phyloP scores from a whole-genome alignment of 306 rosid genomes.

The Parietaria judaica region DNA sequence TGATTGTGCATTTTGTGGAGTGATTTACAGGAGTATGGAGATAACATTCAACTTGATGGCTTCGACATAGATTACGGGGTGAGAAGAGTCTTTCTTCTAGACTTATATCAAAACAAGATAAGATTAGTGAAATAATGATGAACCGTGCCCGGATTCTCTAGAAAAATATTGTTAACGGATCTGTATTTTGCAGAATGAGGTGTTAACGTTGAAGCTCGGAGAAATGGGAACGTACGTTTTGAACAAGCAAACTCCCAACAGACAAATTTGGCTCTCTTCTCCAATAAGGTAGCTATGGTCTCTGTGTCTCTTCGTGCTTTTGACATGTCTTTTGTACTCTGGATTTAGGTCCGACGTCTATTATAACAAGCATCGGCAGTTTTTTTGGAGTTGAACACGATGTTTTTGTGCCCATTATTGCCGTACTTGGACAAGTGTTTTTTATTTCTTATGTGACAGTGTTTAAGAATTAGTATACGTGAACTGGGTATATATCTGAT shows the following conservation, averaged over 20 bases:
- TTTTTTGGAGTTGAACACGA: no score
- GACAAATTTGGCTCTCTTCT: constrained; percentile 86
- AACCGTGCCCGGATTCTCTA: not conserved
- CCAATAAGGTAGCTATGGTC: constrained; percentile 50
- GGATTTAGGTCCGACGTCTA: not conserved
- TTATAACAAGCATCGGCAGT: no score
- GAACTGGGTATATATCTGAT: no score
- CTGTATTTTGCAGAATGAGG: constrained; percentile 59
- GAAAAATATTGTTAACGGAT: constrained; percentile 1
- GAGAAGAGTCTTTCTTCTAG: constrained; percentile 20
- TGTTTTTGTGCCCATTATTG: no score
- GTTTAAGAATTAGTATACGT: no score
- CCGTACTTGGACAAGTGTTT: no score
- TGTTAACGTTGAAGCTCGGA: constrained; percentile 68
- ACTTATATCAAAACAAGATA: no score
- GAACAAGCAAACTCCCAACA: constrained; percentile 86
- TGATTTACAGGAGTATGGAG: constrained; percentile 71
- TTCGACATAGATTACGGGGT: constrained; percentile 93
- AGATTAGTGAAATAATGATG: not conserved
- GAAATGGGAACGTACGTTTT: constrained; percentile 64
- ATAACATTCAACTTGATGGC: constrained; percentile 59
- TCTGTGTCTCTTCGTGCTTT: no score
- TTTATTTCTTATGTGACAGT: no score
- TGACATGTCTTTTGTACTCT: not conserved
- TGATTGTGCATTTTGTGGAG: constrained; percentile 2